Base-by-base conservation (phyloP, 352 stramenopile genomes). In the Phytophthora hybrid region DNA sequence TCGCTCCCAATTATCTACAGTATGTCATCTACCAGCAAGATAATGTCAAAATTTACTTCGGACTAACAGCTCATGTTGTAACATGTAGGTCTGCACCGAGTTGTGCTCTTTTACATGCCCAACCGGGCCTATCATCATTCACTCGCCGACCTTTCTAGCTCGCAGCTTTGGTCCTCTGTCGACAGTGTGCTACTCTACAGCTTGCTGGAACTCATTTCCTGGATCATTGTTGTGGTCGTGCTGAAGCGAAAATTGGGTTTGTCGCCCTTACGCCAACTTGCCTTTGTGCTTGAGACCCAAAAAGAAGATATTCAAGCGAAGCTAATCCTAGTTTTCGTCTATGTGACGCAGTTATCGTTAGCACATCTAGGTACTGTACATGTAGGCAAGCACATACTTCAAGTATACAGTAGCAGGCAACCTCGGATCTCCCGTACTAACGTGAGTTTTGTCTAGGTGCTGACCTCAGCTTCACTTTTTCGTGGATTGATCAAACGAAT, bases 281-380 rank as follows among this genome's bases (percentile, higher is more conserved):
- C 64, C 7, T 81, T 79, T 49, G 74, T 84, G 47, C 64, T 83
- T 0, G 66, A 76, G 21, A 73, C 9, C 3, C 66, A 81, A n/a
- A 13, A 14, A 41, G 47, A 29, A 26, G 34, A 66, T 1, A 55
- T 82, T 8, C 63, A 81, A 47, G 64, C 65, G n/a, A 76, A 72
- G 39, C 51, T 81, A 1, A n/a, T 70, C 18, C 47, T 56, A 56
- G 7, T 31, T n/a, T 18, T 64, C 18, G 60, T 77, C 26, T 81
- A 81, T 56, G 39, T 79, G 23, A 54, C 75, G 7, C 74, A 83
- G 46, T 44, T 56, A 9, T 74, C 71, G n/a, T 29, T 68, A 11
- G 51, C 19, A 16, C 61, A 68, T 26, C 37, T 56, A 16, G 61
- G n/a, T n/a, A n/a, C n/a, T n/a, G n/a, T n/a, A n/a, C n/a, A n/a